These are phyloP conservation scores for Talaromyces sp. DNA, from an alignment of 2,329 filamentous ascomycete genomes.

Conservation along the genomic window DNA sequence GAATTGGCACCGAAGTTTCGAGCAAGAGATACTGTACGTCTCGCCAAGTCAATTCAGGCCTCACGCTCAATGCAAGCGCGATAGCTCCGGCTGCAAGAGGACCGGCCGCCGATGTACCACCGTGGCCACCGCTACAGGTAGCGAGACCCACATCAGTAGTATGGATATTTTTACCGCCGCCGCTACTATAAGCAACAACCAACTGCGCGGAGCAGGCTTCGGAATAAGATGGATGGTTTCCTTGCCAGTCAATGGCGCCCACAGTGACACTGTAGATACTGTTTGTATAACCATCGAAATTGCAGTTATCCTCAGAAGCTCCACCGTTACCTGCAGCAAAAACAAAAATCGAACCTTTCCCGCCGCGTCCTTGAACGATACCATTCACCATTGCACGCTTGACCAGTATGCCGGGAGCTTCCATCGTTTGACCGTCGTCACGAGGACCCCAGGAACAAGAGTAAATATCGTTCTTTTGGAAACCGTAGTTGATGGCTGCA, in stretches of 20 bases:
- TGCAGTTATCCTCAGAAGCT: constrained; percentile 85
- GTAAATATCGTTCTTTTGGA: constrained; percentile 90
- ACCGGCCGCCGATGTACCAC: constrained; percentile 92
- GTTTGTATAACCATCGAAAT: constrained; percentile 99
- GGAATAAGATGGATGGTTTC: constrained; percentile 90
- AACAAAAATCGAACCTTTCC: constrained; percentile 87
- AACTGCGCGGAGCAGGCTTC: constrained; percentile 94
- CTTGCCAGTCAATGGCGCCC: constrained; percentile 82
- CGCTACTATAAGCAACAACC: constrained; percentile 95
- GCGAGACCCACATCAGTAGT: constrained; percentile 90
- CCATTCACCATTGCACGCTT: constrained; percentile 87
- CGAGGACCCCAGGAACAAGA: constrained; percentile 98
- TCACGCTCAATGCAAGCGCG: constrained; percentile 77
- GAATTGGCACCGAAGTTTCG: constrained; percentile 76
- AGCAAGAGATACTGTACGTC: constrained; percentile 91
- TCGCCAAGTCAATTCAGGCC: constrained; percentile 86
- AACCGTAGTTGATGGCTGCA: constrained; percentile 85
- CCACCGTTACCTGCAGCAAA: constrained; percentile 97
- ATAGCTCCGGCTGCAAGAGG: constrained; percentile 90
- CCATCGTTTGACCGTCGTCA: constrained; percentile 91
- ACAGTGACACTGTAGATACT: constrained; percentile 99
- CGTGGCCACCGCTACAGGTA: constrained; percentile 75
- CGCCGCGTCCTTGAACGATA: constrained; percentile 78
- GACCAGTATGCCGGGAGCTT: constrained; percentile 85
- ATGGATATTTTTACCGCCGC: constrained; percentile 82